Evolutionary conservation across 768 basidiomycete genomes (phyloP), one percentile per base, ranked within the genome.

Genomic region (Steccherinum ochraceum): DNA sequence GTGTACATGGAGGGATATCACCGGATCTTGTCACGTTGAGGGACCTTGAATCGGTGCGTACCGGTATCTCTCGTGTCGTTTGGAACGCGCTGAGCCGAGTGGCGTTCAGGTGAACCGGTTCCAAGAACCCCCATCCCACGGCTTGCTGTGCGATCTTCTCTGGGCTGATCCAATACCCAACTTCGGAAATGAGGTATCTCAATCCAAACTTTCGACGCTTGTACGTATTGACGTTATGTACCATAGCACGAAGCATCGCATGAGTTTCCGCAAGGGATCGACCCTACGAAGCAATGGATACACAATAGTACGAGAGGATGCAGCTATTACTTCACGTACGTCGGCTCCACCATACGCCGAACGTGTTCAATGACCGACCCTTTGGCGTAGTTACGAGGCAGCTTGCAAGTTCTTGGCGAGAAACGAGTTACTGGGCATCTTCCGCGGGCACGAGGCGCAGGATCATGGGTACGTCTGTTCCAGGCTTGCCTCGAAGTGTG

Each of bases 361-460:
- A 18, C 21, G 5, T 43, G 5, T 46, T 48, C 40, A 43, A 26
- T 45, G 49, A 4, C 7, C 13, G 45, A 40, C 10, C 24, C 24
- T 26, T 43, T 19, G 4, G 19, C 21, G 7, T 58, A 82, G 82
- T 5, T 98, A 93, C 62, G 79, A 83, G 20, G 95, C 95, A 3
- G 91, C 91, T 3, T 93, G 92, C 65, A 79, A 87, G 55, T 99
- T 99, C 76, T 76, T 99, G 16, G 92, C 95, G 62, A 78, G 91
- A 42, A 99, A 97, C 61, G 81, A 80, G 45, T 71, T 99, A 10
- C 71, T 99, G n/a, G 89, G 90, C 5, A 84, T 97, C 59, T 94
- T 99, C 55, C 84, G 95, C 24, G 95, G 91, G 12, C 95, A 98
- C 56, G 95, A 98, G 70, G 95, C 93, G 2, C 95, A 98, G 67